Percentiles rank a stretch among this genome's conserved stretches.
These are phyloP conservation scores for Saturnispora sekii DNA, from an alignment of 805 yeast species.

Conservation along the genomic window DNA sequence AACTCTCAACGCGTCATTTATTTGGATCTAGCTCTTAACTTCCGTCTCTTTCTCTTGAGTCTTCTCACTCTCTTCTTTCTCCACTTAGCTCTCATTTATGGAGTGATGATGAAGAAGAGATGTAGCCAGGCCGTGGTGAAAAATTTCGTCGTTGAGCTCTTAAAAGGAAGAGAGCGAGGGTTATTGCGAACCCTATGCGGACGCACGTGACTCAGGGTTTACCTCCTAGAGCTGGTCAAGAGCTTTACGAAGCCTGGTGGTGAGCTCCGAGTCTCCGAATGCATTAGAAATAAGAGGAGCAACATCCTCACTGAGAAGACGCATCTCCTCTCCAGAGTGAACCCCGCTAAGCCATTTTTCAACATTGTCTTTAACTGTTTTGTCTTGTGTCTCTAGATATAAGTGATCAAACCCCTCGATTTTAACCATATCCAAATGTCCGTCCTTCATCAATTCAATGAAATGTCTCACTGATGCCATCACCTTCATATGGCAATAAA, in stretches of 20 bases:
- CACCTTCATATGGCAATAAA: slow-evolving; percentile 80
- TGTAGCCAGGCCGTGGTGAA: background rate
- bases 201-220: background rate
- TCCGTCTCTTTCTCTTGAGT: slow-evolving; percentile 99
- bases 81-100: slow-evolving; percentile 92
- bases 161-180: no score
- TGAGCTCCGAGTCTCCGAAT: background rate
- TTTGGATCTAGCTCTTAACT: slow-evolving; percentile 99
- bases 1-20: slow-evolving; percentile 33
- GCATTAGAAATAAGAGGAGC: slow-evolving; percentile 18
- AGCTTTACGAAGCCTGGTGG: no score
- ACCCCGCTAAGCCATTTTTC: slow-evolving; percentile 11
- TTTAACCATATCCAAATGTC: slow-evolving; percentile 29
- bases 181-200: background rate
- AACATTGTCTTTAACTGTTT: slow-evolving; percentile 14
- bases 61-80: slow-evolving; percentile 99
- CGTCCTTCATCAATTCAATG: slow-evolving; percentile 36
- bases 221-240: no score
- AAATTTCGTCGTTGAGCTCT: no score
- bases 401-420: slow-evolving; percentile 26
- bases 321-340: slow-evolving; percentile 19
- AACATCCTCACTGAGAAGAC: slow-evolving; percentile 36
- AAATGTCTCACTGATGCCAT: slow-evolving; percentile 64
- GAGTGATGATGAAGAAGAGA: slow-evolving; percentile 6
- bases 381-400: slow-evolving; percentile 18